Conservation (phyloP, 306 rosid species). For the Casuarina equisetifolia region DNA sequence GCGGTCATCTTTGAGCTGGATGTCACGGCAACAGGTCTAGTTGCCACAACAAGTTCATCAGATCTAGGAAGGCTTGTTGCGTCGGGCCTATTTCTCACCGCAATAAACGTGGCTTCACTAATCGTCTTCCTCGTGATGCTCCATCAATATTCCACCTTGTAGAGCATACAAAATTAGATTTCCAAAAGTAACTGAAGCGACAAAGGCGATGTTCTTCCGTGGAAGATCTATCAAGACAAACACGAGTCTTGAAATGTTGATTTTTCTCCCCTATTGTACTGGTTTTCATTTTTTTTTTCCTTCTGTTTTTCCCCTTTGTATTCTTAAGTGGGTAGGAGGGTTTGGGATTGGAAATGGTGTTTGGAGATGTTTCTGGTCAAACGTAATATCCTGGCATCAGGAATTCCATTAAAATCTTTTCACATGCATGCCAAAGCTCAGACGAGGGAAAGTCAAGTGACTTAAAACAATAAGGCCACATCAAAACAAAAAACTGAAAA, state of each 20-base stretch:
- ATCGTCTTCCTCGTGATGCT: too few species aligned
- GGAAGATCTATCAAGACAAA: background rate
- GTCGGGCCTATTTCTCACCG: too few species aligned
- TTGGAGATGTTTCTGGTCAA: background rate
- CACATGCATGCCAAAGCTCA: background rate
- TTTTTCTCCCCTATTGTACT: background rate
- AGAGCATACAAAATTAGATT: background rate
- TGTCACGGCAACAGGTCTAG: too few species aligned
- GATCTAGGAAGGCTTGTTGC: too few species aligned
- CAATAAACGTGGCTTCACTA: too few species aligned
- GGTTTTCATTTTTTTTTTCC: background rate
- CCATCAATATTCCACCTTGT: too few species aligned
- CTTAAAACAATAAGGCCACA: background rate
- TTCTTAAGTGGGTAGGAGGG: too few species aligned
- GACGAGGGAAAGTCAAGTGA: background rate
- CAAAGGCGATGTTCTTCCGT: background rate
- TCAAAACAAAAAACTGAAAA: background rate
- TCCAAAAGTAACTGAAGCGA: background rate
- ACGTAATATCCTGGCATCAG: too few species aligned
- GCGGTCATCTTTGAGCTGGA: too few species aligned
- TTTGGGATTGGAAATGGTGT: too few species aligned
- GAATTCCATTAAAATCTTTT: background rate
- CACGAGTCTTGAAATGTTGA: background rate
- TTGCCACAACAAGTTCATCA: too few species aligned
- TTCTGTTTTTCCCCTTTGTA: too few species aligned